Evolutionary conservation across 129 eudicot genomes (phyloP), one percentile per base, ranked within the genome.

Genomic region (Arctium lappa): DNA sequence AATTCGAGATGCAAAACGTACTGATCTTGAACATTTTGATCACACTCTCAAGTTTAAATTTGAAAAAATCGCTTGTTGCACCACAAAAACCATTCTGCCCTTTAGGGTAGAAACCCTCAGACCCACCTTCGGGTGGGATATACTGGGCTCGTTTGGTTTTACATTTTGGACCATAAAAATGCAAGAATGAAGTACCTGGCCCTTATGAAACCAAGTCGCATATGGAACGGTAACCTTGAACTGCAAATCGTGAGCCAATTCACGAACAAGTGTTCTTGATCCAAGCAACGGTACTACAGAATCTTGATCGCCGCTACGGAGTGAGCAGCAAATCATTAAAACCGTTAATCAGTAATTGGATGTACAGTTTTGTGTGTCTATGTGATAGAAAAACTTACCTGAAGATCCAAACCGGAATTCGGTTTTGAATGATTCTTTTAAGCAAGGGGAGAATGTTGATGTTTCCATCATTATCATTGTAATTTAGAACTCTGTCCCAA

Each of bases 261-360:
- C 98, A 37, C 96, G 97, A 9, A 93, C 96, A 9, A 96, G 91
- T 2, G 99, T 96, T 38, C 98, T 84, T 10, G 99, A 89, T 33
- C 99, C 98, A 22, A 96, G 87, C 79, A 96, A 82, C 16, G 99
- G 98, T 32, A 96, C 98, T 37, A 96, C 99, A 40, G 98, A 96
- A 85, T 96, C 99, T 89, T 96, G 96, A 86, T 96, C 99, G 0
- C 98, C 99, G 46, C 99, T 96, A 86, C 69, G 76, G 5, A 65
- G 27, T 69, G n/a, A 37, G 38, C 15, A 79, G 9, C 15, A 44
- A 76, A 69, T 36, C 22, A 30, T 34, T 5, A 1, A 22, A 72
- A 30, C 62, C 12, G 6, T 77, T 72, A 72, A 76, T 84, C 27
- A 69, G 8, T 62, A 70, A 79, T 27, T 31, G 10, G 30, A 18